These are phyloP conservation scores for Trebouxia sp. DNA, from an alignment of 139 green algal genomes.

Conservation along the genomic window DNA sequence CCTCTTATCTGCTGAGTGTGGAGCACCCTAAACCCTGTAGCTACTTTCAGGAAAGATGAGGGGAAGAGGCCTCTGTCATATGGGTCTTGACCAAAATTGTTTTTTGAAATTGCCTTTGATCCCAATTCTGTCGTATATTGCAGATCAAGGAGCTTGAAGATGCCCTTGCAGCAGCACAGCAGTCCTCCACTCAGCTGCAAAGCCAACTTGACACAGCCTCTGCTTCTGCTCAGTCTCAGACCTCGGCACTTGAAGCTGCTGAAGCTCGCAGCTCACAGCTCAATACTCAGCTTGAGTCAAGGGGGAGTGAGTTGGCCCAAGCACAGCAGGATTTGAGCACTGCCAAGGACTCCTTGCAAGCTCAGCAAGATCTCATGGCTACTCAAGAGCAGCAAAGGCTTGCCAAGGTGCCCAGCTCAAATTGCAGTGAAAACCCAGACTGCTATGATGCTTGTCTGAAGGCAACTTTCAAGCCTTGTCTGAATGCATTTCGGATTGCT, in stretches of 20 bases:
- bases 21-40: not conserved
- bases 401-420: not conserved
- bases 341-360: not conserved
- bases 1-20: not conserved
- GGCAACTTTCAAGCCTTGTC: too few species aligned
- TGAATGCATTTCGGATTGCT: too few species aligned
- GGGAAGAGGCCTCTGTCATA: too few species aligned
- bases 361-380: not conserved
- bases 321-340: not conserved
- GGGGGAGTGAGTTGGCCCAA: not conserved
- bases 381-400: not conserved
- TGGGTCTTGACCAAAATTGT: not conserved
- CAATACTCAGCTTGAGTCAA: not conserved
- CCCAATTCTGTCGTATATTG: not conserved
- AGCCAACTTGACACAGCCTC: not conserved
- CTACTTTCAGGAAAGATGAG: too few species aligned
- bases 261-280: not conserved
- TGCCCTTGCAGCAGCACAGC: not conserved
- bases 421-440: too few species aligned
- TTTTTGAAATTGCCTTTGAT: not conserved
- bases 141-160: slow-evolving; percentile 39
- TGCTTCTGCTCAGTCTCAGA: not conserved
- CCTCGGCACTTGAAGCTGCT: not conserved
- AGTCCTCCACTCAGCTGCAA: not conserved
- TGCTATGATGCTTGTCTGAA: too few species aligned